Percentiles rank a stretch among this genome's conserved stretches.
Conservation (phyloP, 1,139 yeast species). For the Protomyces inouyei region DNA sequence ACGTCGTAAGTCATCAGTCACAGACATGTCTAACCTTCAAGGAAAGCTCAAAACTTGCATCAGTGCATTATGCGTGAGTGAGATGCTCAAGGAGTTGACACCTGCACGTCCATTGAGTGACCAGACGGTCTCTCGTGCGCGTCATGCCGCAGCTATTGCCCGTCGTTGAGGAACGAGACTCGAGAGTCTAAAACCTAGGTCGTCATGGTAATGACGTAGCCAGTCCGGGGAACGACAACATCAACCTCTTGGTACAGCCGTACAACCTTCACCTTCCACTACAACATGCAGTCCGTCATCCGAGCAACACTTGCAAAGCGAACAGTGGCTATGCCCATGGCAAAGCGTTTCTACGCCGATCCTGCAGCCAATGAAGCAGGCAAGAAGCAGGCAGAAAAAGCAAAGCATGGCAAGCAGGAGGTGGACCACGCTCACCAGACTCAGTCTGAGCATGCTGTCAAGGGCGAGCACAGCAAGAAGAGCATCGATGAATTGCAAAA, state of each 20-base stretch:
- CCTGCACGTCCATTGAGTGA: background rate
- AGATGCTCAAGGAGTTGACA: constrained; percentile 1
- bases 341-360: constrained; percentile 7
- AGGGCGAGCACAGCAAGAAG: constrained; percentile 22
- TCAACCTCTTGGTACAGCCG: background rate
- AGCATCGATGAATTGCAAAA: constrained; percentile 17
- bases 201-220: too few species aligned
- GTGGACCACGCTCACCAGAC: constrained; percentile 24
- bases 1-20: background rate
- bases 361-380: constrained; percentile 24
- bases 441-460: constrained; percentile 21
- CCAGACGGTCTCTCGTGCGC: background rate
- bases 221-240: too few species aligned
- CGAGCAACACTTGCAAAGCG: background rate
- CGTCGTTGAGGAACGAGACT: background rate
- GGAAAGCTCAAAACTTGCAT: background rate
- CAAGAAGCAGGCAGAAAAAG: constrained; percentile 23
- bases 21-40: background rate
- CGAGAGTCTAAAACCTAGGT: too few species aligned
- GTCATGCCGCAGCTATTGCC: background rate
- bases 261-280: background rate
- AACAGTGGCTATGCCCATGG: background rate
- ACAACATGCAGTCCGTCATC: background rate
- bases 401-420: constrained; percentile 18
- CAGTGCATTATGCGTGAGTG: background rate